Evolutionary conservation across 345 rosid genomes (phyloP), one percentile per base, ranked within the genome.

Genomic region (Sonneratia alba): DNA sequence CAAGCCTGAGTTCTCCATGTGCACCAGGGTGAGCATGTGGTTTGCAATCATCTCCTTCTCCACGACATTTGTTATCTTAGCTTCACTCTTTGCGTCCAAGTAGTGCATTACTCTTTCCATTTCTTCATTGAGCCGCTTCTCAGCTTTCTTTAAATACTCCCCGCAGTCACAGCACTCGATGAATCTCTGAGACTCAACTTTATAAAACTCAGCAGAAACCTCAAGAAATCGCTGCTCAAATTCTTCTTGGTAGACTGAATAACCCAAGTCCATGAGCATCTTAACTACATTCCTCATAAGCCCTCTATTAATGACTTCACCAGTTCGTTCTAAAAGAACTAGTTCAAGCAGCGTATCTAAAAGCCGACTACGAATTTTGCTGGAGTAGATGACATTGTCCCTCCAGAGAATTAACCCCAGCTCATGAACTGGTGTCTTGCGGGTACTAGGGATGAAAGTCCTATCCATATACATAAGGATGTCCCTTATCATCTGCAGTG

Each of bases 401-500:
- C 92, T 92, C 99, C 99, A 95, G 66, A 90, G 83, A 70, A 84
- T 92, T 51, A 95, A 85, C 36, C 99, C 97, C 75, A 95, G 89
- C 70, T 93, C 97, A 49, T 95, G 93, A 75, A 95, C 99, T 56
- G 97, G 96, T 49, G 97, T 91, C 74, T 90, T 90, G 45, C 82
- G 91, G 38, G 86, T 71, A 76, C 89, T 92, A 43, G 86, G 92
- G 72, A 95, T 88, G 78, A 85, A 95, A 36, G 97, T 92, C 73
- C 99, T 87, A 72, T 95, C 99, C 97, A 92, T 92, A 79, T 95
- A 95, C 99, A 92, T 95, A 77, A 95, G 85, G 70, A 95, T 95
- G 81, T 95, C 99, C 42, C 99, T 83, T 70, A 95, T 92, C 99
- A 95, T 95, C 71, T 95, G 97, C 75, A 95, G 73, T 3, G 99